Evolutionary conservation across 441 rosid genomes (phyloP).

Genomic region (Corymbia calophylla): DNA sequence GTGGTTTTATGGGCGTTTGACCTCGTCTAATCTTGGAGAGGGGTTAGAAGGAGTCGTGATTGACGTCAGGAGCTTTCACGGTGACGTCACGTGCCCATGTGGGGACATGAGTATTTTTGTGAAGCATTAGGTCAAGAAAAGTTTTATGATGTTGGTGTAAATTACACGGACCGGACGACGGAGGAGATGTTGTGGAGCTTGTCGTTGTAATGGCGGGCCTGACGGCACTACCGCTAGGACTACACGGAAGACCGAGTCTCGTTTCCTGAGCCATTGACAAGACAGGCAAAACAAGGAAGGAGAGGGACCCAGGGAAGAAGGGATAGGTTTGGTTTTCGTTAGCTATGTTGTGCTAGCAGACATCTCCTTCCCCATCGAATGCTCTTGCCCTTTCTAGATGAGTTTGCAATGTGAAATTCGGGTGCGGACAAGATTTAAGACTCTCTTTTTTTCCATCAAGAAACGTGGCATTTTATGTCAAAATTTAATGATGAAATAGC

Average conservation of each 20-base stretch:
- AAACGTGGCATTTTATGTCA: neutral
- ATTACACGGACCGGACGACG: neutral
- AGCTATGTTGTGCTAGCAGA: neutral
- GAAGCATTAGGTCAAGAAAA: neutral
- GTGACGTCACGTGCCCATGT: neutral
- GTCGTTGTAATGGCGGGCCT: neutral
- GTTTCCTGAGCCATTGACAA: neutral
- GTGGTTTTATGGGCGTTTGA: slow-evolving; percentile 38
- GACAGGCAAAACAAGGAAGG: neutral
- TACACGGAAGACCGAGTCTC: neutral
- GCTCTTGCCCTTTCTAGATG: neutral
- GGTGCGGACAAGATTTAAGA: neutral
- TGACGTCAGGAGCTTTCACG: slow-evolving; percentile 2
- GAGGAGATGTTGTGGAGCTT: neutral
- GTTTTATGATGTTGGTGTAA: neutral
- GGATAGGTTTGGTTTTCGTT: neutral
- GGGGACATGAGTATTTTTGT: neutral
- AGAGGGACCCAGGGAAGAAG: neutral
- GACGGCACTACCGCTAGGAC: neutral
- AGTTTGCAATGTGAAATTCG: neutral
- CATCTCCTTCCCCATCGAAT: neutral
- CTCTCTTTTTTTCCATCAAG: neutral
- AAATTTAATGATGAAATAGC: neutral
- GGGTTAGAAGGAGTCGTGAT: slow-evolving; percentile 14
- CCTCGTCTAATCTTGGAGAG: slow-evolving; percentile 33